Percentiles rank a stretch among this genome's conserved stretches.
Evolutionary conservation across 1,284 basidiomycete species (phyloP).

Genomic region (Austroboletus niveus): DNA sequence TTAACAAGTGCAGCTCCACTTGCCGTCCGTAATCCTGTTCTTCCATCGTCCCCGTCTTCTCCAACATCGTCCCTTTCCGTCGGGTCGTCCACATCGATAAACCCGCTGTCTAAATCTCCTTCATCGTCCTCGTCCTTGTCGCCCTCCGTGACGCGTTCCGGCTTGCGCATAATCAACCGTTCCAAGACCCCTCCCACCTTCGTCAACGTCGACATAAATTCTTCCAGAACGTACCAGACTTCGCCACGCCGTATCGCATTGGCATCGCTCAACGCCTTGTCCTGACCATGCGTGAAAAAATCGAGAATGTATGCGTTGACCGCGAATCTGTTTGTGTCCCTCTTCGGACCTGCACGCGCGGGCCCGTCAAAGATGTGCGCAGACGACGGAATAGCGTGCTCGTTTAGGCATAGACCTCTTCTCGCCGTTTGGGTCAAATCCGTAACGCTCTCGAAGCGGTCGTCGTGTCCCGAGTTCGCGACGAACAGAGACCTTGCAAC

Average conservation of each 20-base stretch:
- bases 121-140: constrained; percentile 12
- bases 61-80: constrained; percentile 25
- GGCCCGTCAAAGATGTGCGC: constrained; percentile 35
- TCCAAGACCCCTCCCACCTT: constrained; percentile 46
- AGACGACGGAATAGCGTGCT: constrained; percentile 58
- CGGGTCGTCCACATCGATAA: constrained; percentile 32
- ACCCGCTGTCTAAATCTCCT: constrained; percentile 36
- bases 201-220: constrained; percentile 52
- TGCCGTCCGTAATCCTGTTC: not conserved
- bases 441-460: constrained; percentile 46
- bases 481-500: constrained; percentile 55
- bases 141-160: constrained; percentile 18
- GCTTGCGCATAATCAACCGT: constrained; percentile 41
- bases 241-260: constrained; percentile 60
- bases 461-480: constrained; percentile 61
- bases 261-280: constrained; percentile 43
- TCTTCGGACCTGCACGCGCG: not conserved
- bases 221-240: constrained; percentile 60
- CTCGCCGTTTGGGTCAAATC: constrained; percentile 55
- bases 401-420: constrained; percentile 52
- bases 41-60: constrained; percentile 4
- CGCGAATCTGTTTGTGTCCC: constrained; percentile 17
- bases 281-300: constrained; percentile 65
- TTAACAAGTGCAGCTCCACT: constrained; percentile 23
- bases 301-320: constrained; percentile 67